These are phyloP conservation scores for Saccharomycopsis fibuligera DNA, from an alignment of 805 yeast species.

Conservation along the genomic window DNA sequence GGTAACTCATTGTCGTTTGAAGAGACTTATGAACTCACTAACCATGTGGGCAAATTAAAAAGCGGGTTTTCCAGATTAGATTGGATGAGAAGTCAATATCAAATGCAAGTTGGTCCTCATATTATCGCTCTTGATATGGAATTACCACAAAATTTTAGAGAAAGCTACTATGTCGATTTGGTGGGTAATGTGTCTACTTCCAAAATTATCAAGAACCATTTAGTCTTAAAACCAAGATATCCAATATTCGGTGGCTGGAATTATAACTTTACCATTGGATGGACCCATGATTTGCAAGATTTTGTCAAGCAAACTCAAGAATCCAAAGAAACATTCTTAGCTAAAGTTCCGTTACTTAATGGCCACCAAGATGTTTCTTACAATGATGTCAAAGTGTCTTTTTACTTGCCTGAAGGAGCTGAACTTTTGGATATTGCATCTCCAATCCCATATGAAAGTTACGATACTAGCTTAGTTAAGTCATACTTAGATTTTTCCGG, in stretches of 20 bases:
- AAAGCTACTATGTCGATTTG: conserved; percentile 75
- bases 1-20: conserved; percentile 65
- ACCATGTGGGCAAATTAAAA: conserved; percentile 64
- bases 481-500: conserved; percentile 78
- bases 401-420: conserved; percentile 88
- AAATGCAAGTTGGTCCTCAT: conserved; percentile 39
- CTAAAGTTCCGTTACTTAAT: conserved; percentile 65
- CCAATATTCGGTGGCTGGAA: conserved; percentile 97
- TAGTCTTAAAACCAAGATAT: conserved; percentile 75
- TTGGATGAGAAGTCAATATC: conserved; percentile 45
- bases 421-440: conserved; percentile 47
- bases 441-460: conserved; percentile 38
- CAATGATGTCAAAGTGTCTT: conserved; percentile 48
- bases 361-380: conserved; percentile 67
- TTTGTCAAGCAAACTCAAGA: conserved; percentile 40
- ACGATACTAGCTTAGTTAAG: conserved; percentile 30
- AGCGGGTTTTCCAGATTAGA: conserved; percentile 76
- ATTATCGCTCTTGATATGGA: conserved; percentile 57
- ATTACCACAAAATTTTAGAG: conserved; percentile 48
- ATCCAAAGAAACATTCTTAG: conserved; percentile 44
- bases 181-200: conserved; percentile 92
- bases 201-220: conserved; percentile 31
- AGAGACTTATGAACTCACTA: conserved; percentile 77
- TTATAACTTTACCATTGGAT: conserved; percentile 91
- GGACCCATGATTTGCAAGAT: conserved; percentile 57